These are phyloP conservation scores for Spergularia bocconei DNA, from an alignment of 148 eudicot species.

Conservation along the genomic window DNA sequence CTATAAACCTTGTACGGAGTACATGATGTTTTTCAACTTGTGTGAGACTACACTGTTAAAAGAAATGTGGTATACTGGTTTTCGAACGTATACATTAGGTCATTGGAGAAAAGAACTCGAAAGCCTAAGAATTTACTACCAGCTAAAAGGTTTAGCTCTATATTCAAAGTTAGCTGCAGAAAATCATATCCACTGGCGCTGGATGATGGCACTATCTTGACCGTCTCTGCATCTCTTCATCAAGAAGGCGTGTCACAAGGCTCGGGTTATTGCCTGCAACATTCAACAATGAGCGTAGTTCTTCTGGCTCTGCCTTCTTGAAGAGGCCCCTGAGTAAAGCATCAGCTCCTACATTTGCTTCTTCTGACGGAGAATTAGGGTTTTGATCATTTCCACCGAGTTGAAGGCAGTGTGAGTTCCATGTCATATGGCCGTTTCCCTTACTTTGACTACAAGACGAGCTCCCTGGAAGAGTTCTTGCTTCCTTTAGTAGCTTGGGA, in stretches of 20 bases:
- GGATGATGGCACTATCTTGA: conserved; percentile 38
- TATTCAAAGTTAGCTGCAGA: conserved; percentile 26
- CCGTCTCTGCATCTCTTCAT: conserved; percentile 57
- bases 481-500: conserved; percentile 28
- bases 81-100: neutral
- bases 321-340: conserved; percentile 51
- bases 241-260: conserved; percentile 46
- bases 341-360: conserved; percentile 36
- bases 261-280: conserved; percentile 35
- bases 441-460: conserved; percentile 54
- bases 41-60: too few species aligned
- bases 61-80: too few species aligned
- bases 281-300: conserved; percentile 45
- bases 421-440: conserved; percentile 7
- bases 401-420: conserved; percentile 58
- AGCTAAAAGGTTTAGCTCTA: conserved; percentile 25
- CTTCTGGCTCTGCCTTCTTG: conserved; percentile 72
- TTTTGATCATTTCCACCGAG: conserved; percentile 19
- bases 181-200: conserved; percentile 24
- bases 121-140: conserved; percentile 22
- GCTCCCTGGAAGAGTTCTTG: conserved; percentile 43
- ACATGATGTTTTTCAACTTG: too few species aligned
- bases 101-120: neutral
- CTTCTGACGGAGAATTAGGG: conserved; percentile 20
- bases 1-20: too few species aligned